A percentile compares a stretch with the other conserved stretches of the same genome.
Evolutionary conservation across 306 rosid species (phyloP).

Genomic region (Adenanthera pavonina): DNA sequence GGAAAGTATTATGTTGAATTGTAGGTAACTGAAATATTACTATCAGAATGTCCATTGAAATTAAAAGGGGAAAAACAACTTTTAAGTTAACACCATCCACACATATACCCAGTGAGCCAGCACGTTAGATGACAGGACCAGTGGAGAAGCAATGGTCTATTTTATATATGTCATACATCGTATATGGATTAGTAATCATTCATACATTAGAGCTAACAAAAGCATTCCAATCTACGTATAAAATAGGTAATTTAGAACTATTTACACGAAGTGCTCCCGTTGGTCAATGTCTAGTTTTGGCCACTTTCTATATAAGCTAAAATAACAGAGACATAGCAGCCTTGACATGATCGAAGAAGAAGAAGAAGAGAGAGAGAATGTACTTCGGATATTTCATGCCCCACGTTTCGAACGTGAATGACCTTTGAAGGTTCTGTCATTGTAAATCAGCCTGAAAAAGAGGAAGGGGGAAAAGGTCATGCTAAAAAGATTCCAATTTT

Average conservation of each 20-base stretch:
- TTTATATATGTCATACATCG: not conserved
- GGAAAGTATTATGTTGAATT: not conserved
- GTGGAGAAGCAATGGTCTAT: not conserved
- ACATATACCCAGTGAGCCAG: not conserved
- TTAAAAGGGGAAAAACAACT: not conserved
- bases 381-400: constrained; percentile 94
- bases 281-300: not conserved
- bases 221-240: not conserved
- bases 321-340: not conserved
- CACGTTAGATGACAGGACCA: not conserved
- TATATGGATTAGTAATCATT: not conserved
- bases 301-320: constrained; percentile 9
- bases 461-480: not conserved
- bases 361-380: constrained; percentile 32
- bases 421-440: constrained; percentile 98
- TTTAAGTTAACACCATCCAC: not conserved
- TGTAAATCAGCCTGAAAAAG: constrained; percentile 52
- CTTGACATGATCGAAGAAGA: not conserved
- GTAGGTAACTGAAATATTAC: not conserved
- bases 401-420: constrained; percentile 95
- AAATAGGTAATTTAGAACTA: constrained; percentile 1
- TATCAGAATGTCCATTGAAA: not conserved
- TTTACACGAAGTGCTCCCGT: not conserved
- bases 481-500: constrained; percentile 8
- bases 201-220: not conserved